Evolutionary conservation across 1,284 basidiomycete species (phyloP).

Genomic region (Cryptococcus sp.): DNA sequence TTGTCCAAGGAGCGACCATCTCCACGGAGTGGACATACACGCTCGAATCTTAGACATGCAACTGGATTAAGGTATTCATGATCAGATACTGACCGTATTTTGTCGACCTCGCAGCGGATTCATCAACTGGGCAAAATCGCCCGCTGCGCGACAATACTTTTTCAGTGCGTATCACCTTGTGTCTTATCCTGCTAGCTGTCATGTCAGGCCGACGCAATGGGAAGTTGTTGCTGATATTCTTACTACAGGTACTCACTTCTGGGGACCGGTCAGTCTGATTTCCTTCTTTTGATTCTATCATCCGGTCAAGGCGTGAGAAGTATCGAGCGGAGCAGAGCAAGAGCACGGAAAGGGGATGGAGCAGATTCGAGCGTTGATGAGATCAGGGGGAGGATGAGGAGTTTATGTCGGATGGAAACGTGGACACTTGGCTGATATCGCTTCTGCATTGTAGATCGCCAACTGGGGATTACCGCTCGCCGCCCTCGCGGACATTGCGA

Average conservation of each 20-base stretch:
- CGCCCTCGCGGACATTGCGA: constrained; percentile 76
- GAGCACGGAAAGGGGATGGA: too few species aligned
- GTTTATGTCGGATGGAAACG: background rate
- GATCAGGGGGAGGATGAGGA: background rate
- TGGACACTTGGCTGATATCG: too few species aligned
- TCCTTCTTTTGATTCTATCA: background rate
- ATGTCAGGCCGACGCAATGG: constrained; percentile 1
- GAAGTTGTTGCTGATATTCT: background rate
- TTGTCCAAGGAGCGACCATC: too few species aligned
- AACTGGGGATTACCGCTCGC: constrained; percentile 97
- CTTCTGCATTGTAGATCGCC: constrained; percentile 64
- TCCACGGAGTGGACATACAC: too few species aligned
- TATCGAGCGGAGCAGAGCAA: background rate
- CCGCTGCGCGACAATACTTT: constrained; percentile 86
- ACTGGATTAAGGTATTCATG: too few species aligned
- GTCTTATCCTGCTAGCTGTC: constrained; percentile 6
- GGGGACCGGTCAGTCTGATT: constrained; percentile 75
- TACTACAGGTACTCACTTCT: constrained; percentile 83
- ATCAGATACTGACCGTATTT: too few species aligned
- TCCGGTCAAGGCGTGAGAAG: background rate
- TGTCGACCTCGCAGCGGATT: constrained; percentile 56
- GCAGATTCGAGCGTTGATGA: too few species aligned
- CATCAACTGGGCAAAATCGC: constrained; percentile 80
- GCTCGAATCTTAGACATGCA: too few species aligned
- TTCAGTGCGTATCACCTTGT: constrained; percentile 68